Base-by-base conservation (phyloP, 345 rosid genomes). In the Syzygium aqueum region DNA sequence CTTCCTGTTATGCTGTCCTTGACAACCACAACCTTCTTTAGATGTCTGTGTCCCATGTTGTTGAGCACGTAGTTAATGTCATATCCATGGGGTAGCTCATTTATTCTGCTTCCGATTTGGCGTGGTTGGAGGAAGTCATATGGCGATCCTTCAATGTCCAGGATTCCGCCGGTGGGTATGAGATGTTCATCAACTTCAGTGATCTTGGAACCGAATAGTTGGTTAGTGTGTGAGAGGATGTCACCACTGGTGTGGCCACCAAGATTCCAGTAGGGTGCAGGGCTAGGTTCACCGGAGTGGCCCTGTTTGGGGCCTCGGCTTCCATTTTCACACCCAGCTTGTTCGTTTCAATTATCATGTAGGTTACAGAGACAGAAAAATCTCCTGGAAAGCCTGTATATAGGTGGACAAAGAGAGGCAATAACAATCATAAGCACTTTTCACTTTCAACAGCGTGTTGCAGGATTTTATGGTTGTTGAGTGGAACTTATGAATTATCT, bases 211-310 rank as follows among this genome's bases (percentile, higher is more conserved):
- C 92, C 92, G 33, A 90, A 90, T 22, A 95, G 86, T 53, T 94
- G 94, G 89, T 94, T 77, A 6, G 89, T 89, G 90, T 96, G 94
- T 10, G 93, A 91, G 52, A 97, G 93, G 86, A 97, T 93, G 86
- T 90, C 88, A 7, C 97, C 97, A 65, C 94, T 93, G 86, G 85
- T 87, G 84, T 95, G 97, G 53, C 96, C 91, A 11, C 89, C 92
- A 30, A 96, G 98, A 87, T 97, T 95, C 97, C 98, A 96, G 87
- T 97, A 95, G 10, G 93, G 89, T 95, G 99, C 49, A 91, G 90
- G 3, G 98, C 98, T 85, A 96, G 37, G 90, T 94, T 95, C 84
- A 96, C 94, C 0, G 98, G 98, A n/a, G 99, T 94, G 1, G 95
- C 83, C 91, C 91, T 92, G 91, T 90, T 87, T 1, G 91, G 91